Evolutionary conservation across 176 grass and related monocot genomes (phyloP).

Genomic region (Pharus latifolius): DNA sequence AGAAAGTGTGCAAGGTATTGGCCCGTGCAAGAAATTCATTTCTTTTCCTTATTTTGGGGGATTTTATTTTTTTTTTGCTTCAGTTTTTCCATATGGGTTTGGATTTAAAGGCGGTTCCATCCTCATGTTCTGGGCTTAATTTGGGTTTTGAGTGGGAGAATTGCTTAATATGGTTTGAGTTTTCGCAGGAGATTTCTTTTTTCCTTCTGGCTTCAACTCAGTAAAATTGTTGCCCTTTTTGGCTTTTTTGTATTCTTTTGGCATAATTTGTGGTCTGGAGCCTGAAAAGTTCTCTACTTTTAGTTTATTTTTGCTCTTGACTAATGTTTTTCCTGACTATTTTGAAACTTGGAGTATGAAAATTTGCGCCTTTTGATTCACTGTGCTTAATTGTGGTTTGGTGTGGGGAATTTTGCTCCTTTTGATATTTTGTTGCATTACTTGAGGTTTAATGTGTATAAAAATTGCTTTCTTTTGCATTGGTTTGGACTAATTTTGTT

Average conservation of each 20-base stretch:
- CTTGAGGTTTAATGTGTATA: neutral
- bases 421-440: neutral
- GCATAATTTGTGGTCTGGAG: too few relatives aligned
- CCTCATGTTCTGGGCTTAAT: neutral
- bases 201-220: too few relatives aligned
- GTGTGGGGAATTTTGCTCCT: neutral
- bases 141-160: neutral
- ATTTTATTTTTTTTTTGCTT: neutral
- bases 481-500: neutral
- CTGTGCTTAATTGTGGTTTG: neutral
- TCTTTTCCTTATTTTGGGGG: neutral
- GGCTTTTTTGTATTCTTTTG: neutral
- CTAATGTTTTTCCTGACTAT: neutral
- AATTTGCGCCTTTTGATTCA: neutral
- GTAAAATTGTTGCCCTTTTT: neutral
- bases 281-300: neutral
- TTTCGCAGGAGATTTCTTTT: too few relatives aligned
- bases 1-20: slow-evolving; percentile 83
- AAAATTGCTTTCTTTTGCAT: neutral
- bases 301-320: neutral
- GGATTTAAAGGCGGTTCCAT: neutral
- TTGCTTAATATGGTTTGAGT: too few relatives aligned
- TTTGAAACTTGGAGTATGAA: neutral
- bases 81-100: neutral
- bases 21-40: neutral